Conservation (phyloP, 371 early-diverging fungal species). For the Syncephalastrum contaminatum region DNA sequence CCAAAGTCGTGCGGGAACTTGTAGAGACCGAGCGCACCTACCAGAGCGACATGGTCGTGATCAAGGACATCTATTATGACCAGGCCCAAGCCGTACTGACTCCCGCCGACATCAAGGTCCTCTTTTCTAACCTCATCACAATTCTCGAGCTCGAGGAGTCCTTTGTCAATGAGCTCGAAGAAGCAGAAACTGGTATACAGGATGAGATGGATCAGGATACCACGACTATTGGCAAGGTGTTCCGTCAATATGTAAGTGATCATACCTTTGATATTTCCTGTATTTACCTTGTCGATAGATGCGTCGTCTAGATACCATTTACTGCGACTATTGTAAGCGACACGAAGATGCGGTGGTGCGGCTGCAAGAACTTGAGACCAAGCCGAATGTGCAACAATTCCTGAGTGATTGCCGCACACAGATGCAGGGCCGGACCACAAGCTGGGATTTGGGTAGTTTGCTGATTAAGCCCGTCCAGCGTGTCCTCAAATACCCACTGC, state of each 20-base stretch:
- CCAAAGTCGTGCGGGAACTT: constrained; percentile 62
- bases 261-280: not conserved
- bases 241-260: constrained; percentile 52
- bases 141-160: constrained; percentile 56
- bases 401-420: constrained; percentile 55
- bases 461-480: constrained; percentile 86
- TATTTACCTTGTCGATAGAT: constrained; percentile 28
- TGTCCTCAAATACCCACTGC: constrained; percentile 76
- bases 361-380: constrained; percentile 57
- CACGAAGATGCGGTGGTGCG: constrained; percentile 65
- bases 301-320: constrained; percentile 55
- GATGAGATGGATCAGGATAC: constrained; percentile 14
- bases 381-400: constrained; percentile 51
- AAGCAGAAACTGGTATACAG: constrained; percentile 16
- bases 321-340: constrained; percentile 73
- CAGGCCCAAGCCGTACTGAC: constrained; percentile 50
- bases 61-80: constrained; percentile 60
- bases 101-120: constrained; percentile 52
- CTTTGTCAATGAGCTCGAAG: constrained; percentile 50
- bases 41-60: constrained; percentile 67
- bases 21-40: constrained; percentile 69
- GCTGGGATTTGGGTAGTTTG: constrained; percentile 76
- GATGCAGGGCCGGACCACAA: constrained; percentile 61
- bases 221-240: constrained; percentile 55
- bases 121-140: constrained; percentile 68